Evolutionary conservation across 495 filamentous ascomycete genomes (phyloP), one percentile per base, ranked within the genome.

Genomic region (Trichoderma gamsii): DNA sequence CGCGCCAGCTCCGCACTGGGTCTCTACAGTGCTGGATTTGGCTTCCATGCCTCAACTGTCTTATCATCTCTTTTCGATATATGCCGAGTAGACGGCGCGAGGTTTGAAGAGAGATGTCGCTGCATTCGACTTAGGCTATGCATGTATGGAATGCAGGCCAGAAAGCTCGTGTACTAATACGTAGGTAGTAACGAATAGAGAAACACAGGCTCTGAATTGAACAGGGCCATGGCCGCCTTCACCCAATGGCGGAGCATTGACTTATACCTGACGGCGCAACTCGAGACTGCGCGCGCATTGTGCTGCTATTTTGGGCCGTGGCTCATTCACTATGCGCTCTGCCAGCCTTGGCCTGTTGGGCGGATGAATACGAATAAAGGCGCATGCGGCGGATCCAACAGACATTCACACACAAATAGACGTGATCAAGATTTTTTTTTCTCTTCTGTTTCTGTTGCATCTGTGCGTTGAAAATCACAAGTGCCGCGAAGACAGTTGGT

Each of bases 1-100:
- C 56, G 56, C 56, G 56, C 56, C 56, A 11, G 56, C 56, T 61
- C 15, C 56, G 56, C 56, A 61, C 56, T 61, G 56, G 4, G 16
- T 29, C 11, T 61, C 16, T 32, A 16, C 3, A 32, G 25, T 32
- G 25, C 11, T 25, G 6, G 56, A 13, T n/a, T 18, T 38, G 35
- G 5, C 7, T 38, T 7, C 8, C 2, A 3, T 7, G 35, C 35
- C 8, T 38, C 32, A 38, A 0, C 5, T 38, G 3, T 0, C 5
- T 7, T 38, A 38, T 38, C 35, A 3, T 38, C 35, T 9, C 35
- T 38, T 5, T 38, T 9, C 7, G 35, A 38, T 38, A 38, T 9
- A 38, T 38, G 7, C 7, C 8, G 35, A n/a, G n/a, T 38, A 38
- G 35, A 35, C 6, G 32, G 35, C 8, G 35, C 3, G 35, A 38